These are phyloP conservation scores for Clohesyomyces aquaticus DNA, from an alignment of 495 filamentous ascomycete species.

Conservation along the genomic window DNA sequence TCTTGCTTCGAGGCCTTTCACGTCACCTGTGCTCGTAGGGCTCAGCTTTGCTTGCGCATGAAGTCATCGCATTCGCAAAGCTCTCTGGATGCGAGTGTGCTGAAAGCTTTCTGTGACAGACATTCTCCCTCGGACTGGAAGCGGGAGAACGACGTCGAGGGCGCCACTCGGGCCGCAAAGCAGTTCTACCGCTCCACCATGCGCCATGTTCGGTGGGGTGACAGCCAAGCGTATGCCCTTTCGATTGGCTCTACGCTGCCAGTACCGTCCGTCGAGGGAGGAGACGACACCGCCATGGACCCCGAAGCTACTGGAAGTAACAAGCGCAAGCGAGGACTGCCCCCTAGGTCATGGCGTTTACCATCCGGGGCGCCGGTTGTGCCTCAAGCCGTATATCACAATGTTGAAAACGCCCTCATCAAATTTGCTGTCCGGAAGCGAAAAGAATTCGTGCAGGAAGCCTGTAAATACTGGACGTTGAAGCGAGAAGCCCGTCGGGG, in stretches of 20 bases:
- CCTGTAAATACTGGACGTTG: conserved; percentile 95
- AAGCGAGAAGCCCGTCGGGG: conserved; percentile 92
- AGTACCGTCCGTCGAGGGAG: conserved; percentile 58
- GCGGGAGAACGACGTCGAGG: conserved; percentile 77
- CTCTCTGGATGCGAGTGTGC: conserved; percentile 82
- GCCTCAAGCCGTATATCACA: conserved; percentile 78
- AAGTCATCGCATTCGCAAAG: conserved; percentile 80
- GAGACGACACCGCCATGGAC: conserved; percentile 37
- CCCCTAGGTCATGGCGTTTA: conserved; percentile 83
- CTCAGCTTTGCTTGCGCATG: conserved; percentile 92
- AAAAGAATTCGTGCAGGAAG: conserved; percentile 89
- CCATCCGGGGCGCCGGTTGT: conserved; percentile 95
- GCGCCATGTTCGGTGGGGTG: conserved; percentile 85
- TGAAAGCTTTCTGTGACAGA: conserved; percentile 96
- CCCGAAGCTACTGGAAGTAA: conserved; percentile 63
- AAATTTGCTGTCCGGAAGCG: conserved; percentile 79
- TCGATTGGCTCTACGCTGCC: conserved; percentile 70
- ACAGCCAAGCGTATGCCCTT: conserved; percentile 84
- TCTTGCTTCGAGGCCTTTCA: conserved; percentile 98
- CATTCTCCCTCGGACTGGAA: conserved; percentile 91
- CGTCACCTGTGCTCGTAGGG: conserved; percentile 89
- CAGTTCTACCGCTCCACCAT: conserved; percentile 86
- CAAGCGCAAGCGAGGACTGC: conserved; percentile 70
- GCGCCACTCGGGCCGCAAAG: conserved; percentile 66
- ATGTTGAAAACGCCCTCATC: conserved; percentile 75